Conservation (phyloP, 2,329 filamentous ascomycete species). For the Neopestalotiopsis sp. region DNA sequence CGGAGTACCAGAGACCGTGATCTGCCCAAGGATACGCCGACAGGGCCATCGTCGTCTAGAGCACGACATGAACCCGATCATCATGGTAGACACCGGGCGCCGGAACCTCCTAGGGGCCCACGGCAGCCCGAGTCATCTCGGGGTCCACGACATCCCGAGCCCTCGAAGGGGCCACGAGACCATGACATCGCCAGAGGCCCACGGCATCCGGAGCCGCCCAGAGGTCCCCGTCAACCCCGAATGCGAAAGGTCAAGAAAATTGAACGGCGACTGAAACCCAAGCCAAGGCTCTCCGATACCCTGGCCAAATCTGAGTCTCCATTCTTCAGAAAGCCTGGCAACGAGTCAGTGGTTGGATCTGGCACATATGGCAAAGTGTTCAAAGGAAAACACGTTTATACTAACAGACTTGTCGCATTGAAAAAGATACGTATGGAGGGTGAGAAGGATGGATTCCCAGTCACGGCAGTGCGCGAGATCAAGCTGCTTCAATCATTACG, state of each 20-base stretch:
- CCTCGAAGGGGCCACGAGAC: conserved; percentile 21
- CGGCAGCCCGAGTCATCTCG: conserved; percentile 15
- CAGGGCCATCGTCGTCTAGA: conserved; percentile 39
- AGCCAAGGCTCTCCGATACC: conserved; percentile 73
- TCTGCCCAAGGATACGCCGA: conserved; percentile 18
- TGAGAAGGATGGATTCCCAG: conserved; percentile 87
- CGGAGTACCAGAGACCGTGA: conserved; percentile 28
- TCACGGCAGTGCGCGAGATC: conserved; percentile 90
- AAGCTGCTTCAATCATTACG: conserved; percentile 87
- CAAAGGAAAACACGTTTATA: conserved; percentile 93
- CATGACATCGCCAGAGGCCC: conserved; percentile 34
- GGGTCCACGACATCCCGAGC: conserved; percentile 20
- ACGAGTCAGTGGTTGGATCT: conserved; percentile 94
- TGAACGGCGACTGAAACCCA: conserved; percentile 72
- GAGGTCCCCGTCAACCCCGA: conserved; percentile 19
- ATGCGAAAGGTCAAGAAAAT: conserved; percentile 71
- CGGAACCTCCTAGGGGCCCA: conserved; percentile 11
- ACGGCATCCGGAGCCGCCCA: conserved; percentile 20
- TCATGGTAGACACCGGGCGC: conserved; percentile 29
- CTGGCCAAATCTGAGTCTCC: conserved; percentile 84
- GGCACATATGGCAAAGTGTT: conserved; percentile 97
- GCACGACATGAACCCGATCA: conserved; percentile 35
- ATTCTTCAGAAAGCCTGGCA: conserved; percentile 94
- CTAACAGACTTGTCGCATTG: conserved; percentile 79
- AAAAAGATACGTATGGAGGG: conserved; percentile 95